Base-by-base conservation (phyloP, 1,284 basidiomycete genomes). In the Microbotryum intermedium region DNA sequence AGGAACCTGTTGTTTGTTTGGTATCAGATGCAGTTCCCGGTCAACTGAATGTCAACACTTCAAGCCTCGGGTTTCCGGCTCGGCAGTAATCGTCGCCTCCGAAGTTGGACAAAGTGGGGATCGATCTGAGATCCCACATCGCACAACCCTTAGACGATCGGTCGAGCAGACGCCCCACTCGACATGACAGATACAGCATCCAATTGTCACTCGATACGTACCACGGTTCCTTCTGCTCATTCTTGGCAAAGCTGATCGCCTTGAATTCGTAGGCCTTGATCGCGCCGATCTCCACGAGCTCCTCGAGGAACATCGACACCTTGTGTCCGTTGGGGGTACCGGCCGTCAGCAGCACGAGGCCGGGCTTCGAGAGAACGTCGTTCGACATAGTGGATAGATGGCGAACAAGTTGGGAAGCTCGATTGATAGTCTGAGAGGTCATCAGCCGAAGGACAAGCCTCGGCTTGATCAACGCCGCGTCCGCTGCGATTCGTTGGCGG, bases 141-240 rank as follows among this genome's bases (percentile, higher is more conserved):
- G 34, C 34, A 39, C 34, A 39, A 11, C 13, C 16, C 6, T 16
- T 11, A 11, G 4, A 9, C 16, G 13, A 26, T 8, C 26, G n/a
- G 21, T 48, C 46, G 46, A 26, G 46, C 16, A n/a, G n/a, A n/a
- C n/a, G n/a, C n/a, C n/a, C n/a, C n/a, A n/a, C n/a, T n/a, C n/a
- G n/a, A n/a, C n/a, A 23, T 23, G 46, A 48, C 21, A n/a, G n/a
- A n/a, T n/a, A n/a, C 21, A 48, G 9, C 21, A 13, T 51, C 50
- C 29, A 16, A 11, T 39, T 11, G 16, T 39, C 34, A 39, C 34
- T 16, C 34, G 1, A 39, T 8, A 25, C 50, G 25, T 11, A 30
- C 64, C 64, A 65, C 0, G 51, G 51, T 39, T 59, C 46, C 21
- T 56, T 59, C 46, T 65, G 64, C 29, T 65, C 64, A 26, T 44